A percentile compares a stretch with the other conserved stretches of the same genome.
phyloP scores from a whole-genome alignment of 768 basidiomycete genomes.

The Dentipellis sp. region DNA sequence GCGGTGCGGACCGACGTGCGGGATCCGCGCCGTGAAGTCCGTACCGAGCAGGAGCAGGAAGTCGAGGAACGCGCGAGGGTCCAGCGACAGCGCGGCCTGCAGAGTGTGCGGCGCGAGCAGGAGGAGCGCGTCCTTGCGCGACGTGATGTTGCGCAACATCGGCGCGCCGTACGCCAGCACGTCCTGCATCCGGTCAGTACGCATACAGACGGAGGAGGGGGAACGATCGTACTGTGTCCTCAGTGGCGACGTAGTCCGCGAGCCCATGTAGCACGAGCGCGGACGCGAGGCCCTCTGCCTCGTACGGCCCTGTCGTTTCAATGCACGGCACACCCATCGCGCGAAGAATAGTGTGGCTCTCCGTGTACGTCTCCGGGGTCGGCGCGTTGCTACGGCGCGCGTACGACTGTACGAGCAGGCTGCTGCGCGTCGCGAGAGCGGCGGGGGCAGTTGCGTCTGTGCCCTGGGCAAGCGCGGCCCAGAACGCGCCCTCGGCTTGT shows the following conservation, averaged over 20 bases:
- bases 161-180: constrained; percentile 79
- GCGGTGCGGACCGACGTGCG: constrained; percentile 66
- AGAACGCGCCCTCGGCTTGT: constrained; percentile 19
- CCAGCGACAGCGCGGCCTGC: constrained; percentile 46
- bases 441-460: constrained; percentile 13
- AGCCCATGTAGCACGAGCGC: constrained; percentile 63
- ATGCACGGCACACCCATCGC: constrained; percentile 83
- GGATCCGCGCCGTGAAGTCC: constrained; percentile 83
- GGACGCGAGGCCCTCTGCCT: constrained; percentile 83
- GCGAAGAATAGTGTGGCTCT: constrained; percentile 56
- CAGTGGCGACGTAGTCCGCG: constrained; percentile 85
- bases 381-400: constrained; percentile 53
- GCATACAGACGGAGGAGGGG: not conserved
- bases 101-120: constrained; percentile 57
- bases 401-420: constrained; percentile 54
- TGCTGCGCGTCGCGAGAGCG: constrained; percentile 41
- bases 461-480: constrained; percentile 12
- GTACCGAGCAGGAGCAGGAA: constrained; percentile 85
- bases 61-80: constrained; percentile 57
- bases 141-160: constrained; percentile 69
- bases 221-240: constrained; percentile 64
- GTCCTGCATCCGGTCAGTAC: constrained; percentile 36
- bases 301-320: constrained; percentile 56
- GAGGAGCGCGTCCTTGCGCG: constrained; percentile 46
- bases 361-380: constrained; percentile 53